phyloP scores from a whole-genome alignment of 176 grass and related monocot species.

The Lolium perenne region DNA sequence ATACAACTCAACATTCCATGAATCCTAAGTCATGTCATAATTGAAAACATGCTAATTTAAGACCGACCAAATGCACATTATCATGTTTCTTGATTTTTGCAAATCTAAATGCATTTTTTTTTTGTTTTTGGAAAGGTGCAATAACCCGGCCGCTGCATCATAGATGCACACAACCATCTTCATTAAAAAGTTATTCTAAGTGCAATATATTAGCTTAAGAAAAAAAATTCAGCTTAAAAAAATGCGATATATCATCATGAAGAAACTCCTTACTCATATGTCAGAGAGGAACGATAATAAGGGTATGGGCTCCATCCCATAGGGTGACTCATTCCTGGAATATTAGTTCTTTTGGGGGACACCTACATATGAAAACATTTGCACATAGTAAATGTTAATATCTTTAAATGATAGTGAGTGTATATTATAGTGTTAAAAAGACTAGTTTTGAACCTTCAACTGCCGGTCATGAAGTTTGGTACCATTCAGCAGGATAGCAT shows the following conservation, averaged over 20 bases:
- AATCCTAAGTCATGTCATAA: not conserved
- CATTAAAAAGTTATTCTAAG: too few relatives aligned
- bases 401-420: too few relatives aligned
- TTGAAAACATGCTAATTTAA: too few relatives aligned
- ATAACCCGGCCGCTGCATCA: too few relatives aligned
- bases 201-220: too few relatives aligned
- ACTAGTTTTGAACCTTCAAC: conserved; percentile 56
- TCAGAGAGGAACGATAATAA: not conserved
- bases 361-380: conserved; percentile 45
- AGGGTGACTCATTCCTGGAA: conserved; percentile 69
- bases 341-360: conserved; percentile 74
- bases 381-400: too few relatives aligned
- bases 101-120: not conserved
- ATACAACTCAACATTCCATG: not conserved
- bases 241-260: not conserved
- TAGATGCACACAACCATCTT: too few relatives aligned
- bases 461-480: conserved; percentile 66
- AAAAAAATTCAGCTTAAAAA: too few relatives aligned
- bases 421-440: too few relatives aligned
- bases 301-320: conserved; percentile 42
- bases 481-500: conserved; percentile 68
- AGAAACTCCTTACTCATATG: conserved; percentile 63
- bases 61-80: not conserved
- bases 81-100: conserved; percentile 28
- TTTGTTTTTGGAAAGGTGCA: too few relatives aligned